A percentile compares a stretch with the other conserved stretches of the same genome.
Conservation (phyloP, 345 rosid genomes). For the Ceriops tagal region DNA sequence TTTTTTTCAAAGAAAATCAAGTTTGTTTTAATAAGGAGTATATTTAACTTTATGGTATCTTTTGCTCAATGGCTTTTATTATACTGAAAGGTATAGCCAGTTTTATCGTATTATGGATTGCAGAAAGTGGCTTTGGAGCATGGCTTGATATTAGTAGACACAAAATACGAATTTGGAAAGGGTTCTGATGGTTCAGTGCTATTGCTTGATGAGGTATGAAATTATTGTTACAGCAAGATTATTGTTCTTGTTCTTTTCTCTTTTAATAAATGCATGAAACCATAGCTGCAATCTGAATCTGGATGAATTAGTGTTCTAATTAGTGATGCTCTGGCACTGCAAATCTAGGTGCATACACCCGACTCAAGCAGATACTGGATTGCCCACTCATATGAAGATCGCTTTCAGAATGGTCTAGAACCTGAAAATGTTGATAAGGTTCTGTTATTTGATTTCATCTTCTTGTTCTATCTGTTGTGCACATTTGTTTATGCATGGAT, state of each 20-base stretch:
- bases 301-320: not conserved
- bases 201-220: conserved; percentile 83
- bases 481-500: not conserved
- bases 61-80: conserved; percentile 1
- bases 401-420: conserved; percentile 66
- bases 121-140: conserved; percentile 78
- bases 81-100: not conserved
- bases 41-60: not conserved
- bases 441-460: not conserved
- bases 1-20: too few species aligned
- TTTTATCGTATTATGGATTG: conserved; percentile 19
- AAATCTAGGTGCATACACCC: conserved; percentile 79
- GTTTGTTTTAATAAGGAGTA: too few species aligned
- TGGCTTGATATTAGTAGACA: conserved; percentile 89
- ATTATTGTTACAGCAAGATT: not conserved
- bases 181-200: conserved; percentile 68
- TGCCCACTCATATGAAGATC: conserved; percentile 65
- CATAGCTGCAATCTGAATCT: not conserved
- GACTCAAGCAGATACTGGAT: conserved; percentile 99
- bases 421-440: conserved; percentile 97
- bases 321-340: conserved; percentile 12
- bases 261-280: not conserved
- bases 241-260: not conserved
- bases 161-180: conserved; percentile 96
- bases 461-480: not conserved